Evolutionary conservation across 2,329 filamentous ascomycete species (phyloP).

Genomic region (Pseudocercospora fuligena): DNA sequence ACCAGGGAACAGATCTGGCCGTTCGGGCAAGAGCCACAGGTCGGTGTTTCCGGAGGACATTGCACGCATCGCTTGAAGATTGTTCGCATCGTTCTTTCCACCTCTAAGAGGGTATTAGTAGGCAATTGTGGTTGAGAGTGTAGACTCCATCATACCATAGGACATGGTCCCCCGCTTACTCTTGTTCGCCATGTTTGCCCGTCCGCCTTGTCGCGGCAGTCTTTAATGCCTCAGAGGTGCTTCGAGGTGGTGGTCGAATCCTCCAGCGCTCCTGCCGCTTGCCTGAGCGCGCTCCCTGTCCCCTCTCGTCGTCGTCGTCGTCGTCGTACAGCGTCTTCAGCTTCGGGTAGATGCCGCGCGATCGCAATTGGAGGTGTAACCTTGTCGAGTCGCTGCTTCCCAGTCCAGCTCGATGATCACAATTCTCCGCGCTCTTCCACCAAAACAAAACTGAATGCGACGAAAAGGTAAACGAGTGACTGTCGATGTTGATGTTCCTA

Average conservation of each 20-base stretch:
- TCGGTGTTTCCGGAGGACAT: conserved; percentile 58
- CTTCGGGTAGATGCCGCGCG: conserved; percentile 12
- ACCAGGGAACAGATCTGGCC: conserved; percentile 65
- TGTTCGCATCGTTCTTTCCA: conserved; percentile 31
- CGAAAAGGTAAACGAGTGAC: conserved; percentile 2
- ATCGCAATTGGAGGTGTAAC: conserved; percentile 1
- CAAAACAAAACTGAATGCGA: not conserved
- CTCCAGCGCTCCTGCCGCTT: not conserved
- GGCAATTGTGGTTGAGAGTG: not conserved
- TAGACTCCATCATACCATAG: conserved; percentile 7
- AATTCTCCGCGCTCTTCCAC: not conserved
- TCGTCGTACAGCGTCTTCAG: conserved; percentile 9
- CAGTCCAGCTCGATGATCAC: not conserved
- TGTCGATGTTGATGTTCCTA: not conserved
- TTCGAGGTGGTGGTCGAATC: not conserved
- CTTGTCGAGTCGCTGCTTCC: not conserved
- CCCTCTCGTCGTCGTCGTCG: conserved; percentile 4
- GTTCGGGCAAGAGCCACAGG: conserved; percentile 63
- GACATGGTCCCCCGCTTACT: conserved; percentile 10
- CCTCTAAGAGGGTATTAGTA: not conserved
- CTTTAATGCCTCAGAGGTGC: not conserved
- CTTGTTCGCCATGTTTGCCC: not conserved
- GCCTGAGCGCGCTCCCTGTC: not conserved
- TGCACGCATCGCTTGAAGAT: conserved; percentile 65
- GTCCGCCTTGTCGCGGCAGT: not conserved